Conservation (phyloP, 768 basidiomycete species). For the Kwoniella sp. region DNA sequence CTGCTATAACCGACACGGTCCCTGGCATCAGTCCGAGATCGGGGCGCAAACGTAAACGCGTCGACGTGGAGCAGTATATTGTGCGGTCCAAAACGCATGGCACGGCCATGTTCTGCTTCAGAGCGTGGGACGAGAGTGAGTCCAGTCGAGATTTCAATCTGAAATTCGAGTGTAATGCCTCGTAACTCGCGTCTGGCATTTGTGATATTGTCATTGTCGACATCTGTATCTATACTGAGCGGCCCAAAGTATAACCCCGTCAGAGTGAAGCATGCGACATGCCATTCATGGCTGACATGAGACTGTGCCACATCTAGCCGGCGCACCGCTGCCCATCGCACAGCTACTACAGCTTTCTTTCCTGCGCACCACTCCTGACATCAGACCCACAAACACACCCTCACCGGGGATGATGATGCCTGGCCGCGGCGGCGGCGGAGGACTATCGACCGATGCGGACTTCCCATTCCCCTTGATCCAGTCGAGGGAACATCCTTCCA, state of each 20-base stretch:
- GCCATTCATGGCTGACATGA: neutral
- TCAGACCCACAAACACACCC: neutral
- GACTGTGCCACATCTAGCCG: conserved; percentile 9
- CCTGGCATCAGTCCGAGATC: no score
- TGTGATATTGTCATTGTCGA: no score
- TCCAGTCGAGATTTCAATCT: no score
- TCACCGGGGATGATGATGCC: no score
- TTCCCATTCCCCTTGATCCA: conserved; percentile 30
- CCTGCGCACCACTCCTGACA: conserved; percentile 8
- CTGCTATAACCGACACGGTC: no score
- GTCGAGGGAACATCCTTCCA: conserved; percentile 29
- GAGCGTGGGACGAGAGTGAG: conserved; percentile 32
- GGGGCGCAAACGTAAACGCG: neutral
- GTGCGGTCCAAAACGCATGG: conserved; percentile 29
- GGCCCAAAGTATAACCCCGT: no score
- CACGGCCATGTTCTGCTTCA: conserved; percentile 31
- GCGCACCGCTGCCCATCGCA: conserved; percentile 15
- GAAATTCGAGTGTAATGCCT: no score
- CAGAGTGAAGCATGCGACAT: no score
- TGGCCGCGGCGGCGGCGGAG: no score
- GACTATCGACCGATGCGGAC: neutral
- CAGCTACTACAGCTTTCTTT: conserved; percentile 8
- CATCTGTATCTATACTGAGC: no score
- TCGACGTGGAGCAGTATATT: conserved; percentile 23
- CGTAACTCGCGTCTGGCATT: no score